These are phyloP conservation scores for Penicillium fimorum DNA, from an alignment of 495 filamentous ascomycete species.

Conservation along the genomic window DNA sequence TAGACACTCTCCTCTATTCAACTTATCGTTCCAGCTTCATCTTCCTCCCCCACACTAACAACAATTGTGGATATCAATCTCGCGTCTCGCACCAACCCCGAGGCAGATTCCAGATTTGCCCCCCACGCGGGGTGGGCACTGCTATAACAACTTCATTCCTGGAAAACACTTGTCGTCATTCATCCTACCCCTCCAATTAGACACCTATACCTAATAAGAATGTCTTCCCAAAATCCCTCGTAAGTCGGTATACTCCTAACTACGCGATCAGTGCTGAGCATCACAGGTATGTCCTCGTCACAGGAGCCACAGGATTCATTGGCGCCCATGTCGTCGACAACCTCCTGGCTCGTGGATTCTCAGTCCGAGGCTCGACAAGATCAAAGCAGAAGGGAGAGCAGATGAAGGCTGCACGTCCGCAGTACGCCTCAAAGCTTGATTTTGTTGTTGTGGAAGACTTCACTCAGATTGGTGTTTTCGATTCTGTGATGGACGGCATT, in stretches of 20 bases:
- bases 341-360: conserved; percentile 31
- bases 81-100: neutral
- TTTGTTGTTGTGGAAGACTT: conserved; percentile 43
- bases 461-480: conserved; percentile 33
- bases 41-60: neutral
- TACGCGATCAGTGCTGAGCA: neutral
- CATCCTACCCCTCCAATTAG: neutral
- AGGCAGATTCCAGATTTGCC: neutral
- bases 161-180: neutral
- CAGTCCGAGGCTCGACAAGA: conserved; percentile 40
- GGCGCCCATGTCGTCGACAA: conserved; percentile 42
- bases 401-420: conserved; percentile 31
- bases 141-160: neutral
- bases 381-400: conserved; percentile 30
- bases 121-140: conserved; percentile 4
- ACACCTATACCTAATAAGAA: neutral
- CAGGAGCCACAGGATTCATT: conserved; percentile 43
- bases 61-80: neutral
- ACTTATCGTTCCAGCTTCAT: neutral
- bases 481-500: conserved; percentile 34
- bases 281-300: conserved; percentile 36
- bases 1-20: neutral
- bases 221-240: conserved; percentile 8
- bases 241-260: neutral
- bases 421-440: conserved; percentile 32